Percentiles rank a stretch among this genome's conserved stretches.
Evolutionary conservation across 805 yeast species (phyloP).

Genomic region (Middelhovenomyces tepae): DNA sequence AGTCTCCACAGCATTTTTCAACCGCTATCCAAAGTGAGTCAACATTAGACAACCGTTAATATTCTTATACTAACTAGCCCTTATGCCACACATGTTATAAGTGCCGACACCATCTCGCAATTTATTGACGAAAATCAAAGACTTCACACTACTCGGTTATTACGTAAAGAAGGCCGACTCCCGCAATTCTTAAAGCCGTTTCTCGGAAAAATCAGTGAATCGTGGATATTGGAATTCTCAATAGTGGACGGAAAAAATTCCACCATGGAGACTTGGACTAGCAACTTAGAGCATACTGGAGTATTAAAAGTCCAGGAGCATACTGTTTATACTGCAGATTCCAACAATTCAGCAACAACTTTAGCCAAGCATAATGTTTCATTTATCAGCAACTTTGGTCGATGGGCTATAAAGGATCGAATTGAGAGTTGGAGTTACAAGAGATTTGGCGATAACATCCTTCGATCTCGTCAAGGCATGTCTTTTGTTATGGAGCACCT

Average conservation of each 20-base stretch:
- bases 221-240: constrained; percentile 77
- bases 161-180: constrained; percentile 69
- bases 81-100: constrained; percentile 72
- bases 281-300: constrained; percentile 76
- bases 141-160: constrained; percentile 61
- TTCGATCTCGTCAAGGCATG: constrained; percentile 63
- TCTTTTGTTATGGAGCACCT: constrained; percentile 65
- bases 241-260: constrained; percentile 54
- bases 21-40: constrained; percentile 47
- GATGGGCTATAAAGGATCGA: constrained; percentile 53
- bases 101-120: constrained; percentile 67
- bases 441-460: constrained; percentile 58
- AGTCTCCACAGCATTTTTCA: constrained; percentile 68
- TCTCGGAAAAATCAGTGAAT: constrained; percentile 56
- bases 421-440: constrained; percentile 78
- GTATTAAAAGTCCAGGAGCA: constrained; percentile 74
- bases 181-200: constrained; percentile 75
- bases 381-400: constrained; percentile 60
- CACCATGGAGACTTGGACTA: constrained; percentile 58
- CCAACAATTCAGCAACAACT: constrained; percentile 26
- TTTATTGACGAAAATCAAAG: constrained; percentile 53
- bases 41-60: no score
- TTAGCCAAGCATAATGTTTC: constrained; percentile 51
- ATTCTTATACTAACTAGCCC: constrained; percentile 44
- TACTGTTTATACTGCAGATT: constrained; percentile 40